Evolutionary conservation across 768 basidiomycete genomes (phyloP), one percentile per base, ranked within the genome.

Genomic region (Kwoniella mangroviensis): DNA sequence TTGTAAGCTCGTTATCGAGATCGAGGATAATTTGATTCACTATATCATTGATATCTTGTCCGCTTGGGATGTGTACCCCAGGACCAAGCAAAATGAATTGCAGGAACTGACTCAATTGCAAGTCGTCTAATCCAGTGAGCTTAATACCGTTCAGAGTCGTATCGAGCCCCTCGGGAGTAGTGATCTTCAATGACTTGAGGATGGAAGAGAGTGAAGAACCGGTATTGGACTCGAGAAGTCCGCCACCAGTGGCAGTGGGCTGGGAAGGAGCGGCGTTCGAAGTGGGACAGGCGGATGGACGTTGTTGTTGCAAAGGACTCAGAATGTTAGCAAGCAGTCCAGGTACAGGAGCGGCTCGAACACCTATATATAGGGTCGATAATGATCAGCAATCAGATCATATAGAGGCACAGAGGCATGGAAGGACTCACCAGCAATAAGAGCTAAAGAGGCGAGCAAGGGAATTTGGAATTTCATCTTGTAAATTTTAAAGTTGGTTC

Each of bases 111-210:
- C 49, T 15, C 15, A 63, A n/a, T n/a, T 53, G 22, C 1, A 51
- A 17, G 12, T 63, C 62, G 28, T 63, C 24, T 13, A 63, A 26
- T 9, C 40, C 62, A 15, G 49, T 26, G 4, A 63, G 26, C 17
- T 63, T 53, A 24, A 63, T 40, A 53, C 62, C 62, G 51, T 41
- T 26, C 51, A 63, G 13, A n/a, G 62, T 63, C 5, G 62, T 53
- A 19, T n/a, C 51, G 7, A 63, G 28, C 5, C 62, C 62, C 12
- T 52, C 49, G 3, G 62, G 62, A 13, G 45, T 41, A 24, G 45
- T 53, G 45, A 63, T 51, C 24, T 63, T n/a, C 13, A 52, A 40
- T 53, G 24, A 24, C 6, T 52, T 53, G 45, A 63, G 62, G 26
- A 63, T 57, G 22, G 56, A 57, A 2, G 56, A 57, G 22, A 57